Base-by-base conservation (phyloP, 257 asterid genomes). In the Jasminum sambac region DNA sequence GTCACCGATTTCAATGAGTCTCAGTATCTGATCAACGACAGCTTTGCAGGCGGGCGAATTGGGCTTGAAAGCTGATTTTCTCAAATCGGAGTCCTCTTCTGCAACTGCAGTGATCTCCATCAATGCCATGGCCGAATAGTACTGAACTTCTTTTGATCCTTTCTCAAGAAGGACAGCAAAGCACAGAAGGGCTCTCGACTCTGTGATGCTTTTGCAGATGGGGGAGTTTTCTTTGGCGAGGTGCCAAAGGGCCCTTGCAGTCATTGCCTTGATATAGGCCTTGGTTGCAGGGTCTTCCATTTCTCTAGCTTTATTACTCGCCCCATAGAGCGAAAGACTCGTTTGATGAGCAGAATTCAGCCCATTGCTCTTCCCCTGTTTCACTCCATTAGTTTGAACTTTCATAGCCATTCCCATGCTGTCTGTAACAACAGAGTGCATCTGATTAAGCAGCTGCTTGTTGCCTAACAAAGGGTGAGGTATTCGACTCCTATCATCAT, bases 121-220 rank as follows among this genome's bases (percentile, higher is more conserved):
- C 70, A 93, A 74, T 2, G 95, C 96, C 98, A 87, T 89, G 4
- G 95, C 93, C 0, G 98, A 90, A 48, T 87, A 79, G 80, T 63
- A 81, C 80, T 77, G 89, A 48, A 88, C 95, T 21, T 90, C 90
- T 19, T 80, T 75, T 0, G 83, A 67, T 14, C 98, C 98, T 63
- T 86, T 90, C 72, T 93, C 94, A 39, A 87, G 41, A 9, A 90
- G 92, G 11, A 81, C 86, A 1, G 96, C 92, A 23, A 90, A 88
- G 63, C 96, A 93, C 36, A 90, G 39, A 14, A 90, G 26, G 1
- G 95, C 97, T 65, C 92, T 77, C 1, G 97, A 93, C 43, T 93
- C 97, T 0, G 97, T 93, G 21, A 93, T 93, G 83, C 88, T 93
- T 13, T 82, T 82, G 68, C 96, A 93, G 48, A 90, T 93, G 13